Base-by-base conservation (phyloP, 2,329 filamentous ascomycete species). In the Scytalidium lignicola region DNA sequence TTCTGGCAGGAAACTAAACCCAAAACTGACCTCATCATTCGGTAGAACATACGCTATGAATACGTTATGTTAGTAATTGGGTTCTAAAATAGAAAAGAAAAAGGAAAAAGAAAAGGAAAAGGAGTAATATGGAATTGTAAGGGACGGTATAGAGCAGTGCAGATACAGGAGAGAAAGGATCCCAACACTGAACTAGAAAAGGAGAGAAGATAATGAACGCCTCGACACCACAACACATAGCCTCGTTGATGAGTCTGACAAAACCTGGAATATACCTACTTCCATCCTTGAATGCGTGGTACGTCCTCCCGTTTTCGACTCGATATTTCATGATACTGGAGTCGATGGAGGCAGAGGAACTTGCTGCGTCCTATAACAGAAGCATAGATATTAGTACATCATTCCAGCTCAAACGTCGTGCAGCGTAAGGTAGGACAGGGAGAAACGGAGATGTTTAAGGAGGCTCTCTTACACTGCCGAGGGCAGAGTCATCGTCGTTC, bases 251-350 rank as follows among this genome's bases (percentile, higher is more conserved):
- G n/a, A n/a, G n/a, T n/a, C n/a, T n/a, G n/a, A n/a, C n/a, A n/a
- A n/a, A n/a, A n/a, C n/a, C n/a, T n/a, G 15, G 19, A 29, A 43
- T 15, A n/a, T 18, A 26, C 46, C 8, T 20, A 54, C 51, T 48
- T 6, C 50, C 50, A 40, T 49, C 50, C 37, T 52, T 49, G 43
- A 49, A 52, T 17, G 49, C 46, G 44, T 61, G 58, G 41, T 61
- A 61, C 9, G 56, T 61, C 44, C 58, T 55, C 20, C 58, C 58
- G 44, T 61, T 58, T 40, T 60, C 57, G 49, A 58, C 51, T 3
- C 55, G 47, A 29, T 53, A 55, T 20, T 54, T 50, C 32, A 57
- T 51, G 26, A 61, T 57, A 45, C 55, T 58, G 3, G 56, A 57
- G 10, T 45, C 55, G 23, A 60, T 28, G n/a, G 56, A 59, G 3